phyloP scores from a whole-genome alignment of 768 basidiomycete genomes.

The Lenzites betulinus region DNA sequence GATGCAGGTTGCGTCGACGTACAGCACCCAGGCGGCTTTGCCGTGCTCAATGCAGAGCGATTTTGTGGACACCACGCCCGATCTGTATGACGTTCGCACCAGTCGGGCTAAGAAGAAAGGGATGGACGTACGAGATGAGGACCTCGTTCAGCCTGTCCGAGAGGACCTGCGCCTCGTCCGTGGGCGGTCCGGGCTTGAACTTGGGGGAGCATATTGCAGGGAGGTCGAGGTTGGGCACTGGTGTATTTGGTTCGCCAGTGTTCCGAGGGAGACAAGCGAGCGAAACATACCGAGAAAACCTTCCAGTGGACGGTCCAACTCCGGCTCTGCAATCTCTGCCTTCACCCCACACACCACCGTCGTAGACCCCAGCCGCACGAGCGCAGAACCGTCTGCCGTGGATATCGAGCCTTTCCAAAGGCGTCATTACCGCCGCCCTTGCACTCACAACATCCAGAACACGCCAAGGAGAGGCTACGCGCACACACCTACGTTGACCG shows the following conservation, averaged over 20 bases:
- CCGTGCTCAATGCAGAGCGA: slow-evolving; percentile 80
- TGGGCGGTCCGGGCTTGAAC: slow-evolving; percentile 95
- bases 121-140: slow-evolving; percentile 61
- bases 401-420: slow-evolving; percentile 79
- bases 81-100: slow-evolving; percentile 43
- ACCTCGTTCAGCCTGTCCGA: slow-evolving; percentile 81
- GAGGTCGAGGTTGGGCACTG: slow-evolving; percentile 94
- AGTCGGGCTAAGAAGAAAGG: background rate
- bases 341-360: slow-evolving; percentile 96
- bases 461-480: background rate
- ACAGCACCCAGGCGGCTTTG: slow-evolving; percentile 90
- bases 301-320: slow-evolving; percentile 67
- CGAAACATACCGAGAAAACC: slow-evolving; percentile 75
- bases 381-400: slow-evolving; percentile 90
- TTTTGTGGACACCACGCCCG: slow-evolving; percentile 60
- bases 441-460: no score
- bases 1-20: slow-evolving; percentile 92
- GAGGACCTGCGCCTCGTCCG: slow-evolving; percentile 91
- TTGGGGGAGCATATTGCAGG: slow-evolving; percentile 90
- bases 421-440: no score
- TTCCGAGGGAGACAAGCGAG: no score
- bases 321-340: slow-evolving; percentile 92
- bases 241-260: no score
- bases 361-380: slow-evolving; percentile 90
- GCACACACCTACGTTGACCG: slow-evolving; percentile 75